Evolutionary conservation across 139 green algal species (phyloP).

Genomic region (Chara braunii): DNA sequence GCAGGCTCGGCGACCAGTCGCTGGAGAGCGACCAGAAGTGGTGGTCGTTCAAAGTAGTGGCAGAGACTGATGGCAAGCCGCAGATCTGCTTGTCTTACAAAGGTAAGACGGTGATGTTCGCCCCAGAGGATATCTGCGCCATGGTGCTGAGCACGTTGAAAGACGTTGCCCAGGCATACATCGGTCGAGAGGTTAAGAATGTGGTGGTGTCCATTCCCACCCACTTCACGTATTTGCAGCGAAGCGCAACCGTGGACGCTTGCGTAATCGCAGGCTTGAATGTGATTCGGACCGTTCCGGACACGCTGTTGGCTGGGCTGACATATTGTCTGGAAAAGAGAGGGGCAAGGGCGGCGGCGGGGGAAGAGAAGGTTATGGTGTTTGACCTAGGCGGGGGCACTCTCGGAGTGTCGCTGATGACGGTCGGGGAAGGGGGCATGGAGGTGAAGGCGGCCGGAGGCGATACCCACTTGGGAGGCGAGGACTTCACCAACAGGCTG

Average conservation of each 20-base stretch:
- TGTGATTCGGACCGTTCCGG: no score
- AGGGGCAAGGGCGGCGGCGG: no score
- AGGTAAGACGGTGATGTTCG: slow-evolving; percentile 23
- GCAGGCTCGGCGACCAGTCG: slow-evolving; percentile 16
- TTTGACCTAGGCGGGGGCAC: no score
- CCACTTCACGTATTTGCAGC: slow-evolving; percentile 41
- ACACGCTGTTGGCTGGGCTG: no score
- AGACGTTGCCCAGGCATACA: slow-evolving; percentile 64
- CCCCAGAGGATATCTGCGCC: slow-evolving; percentile 49
- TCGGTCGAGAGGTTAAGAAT: slow-evolving; percentile 53
- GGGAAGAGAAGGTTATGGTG: slow-evolving; percentile 36
- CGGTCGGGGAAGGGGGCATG: slow-evolving; percentile 60
- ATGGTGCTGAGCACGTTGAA: slow-evolving; percentile 66
- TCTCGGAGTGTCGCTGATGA: slow-evolving; percentile 37
- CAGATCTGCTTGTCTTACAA: no score
- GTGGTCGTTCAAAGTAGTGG: slow-evolving; percentile 21
- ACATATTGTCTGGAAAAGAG: no score
- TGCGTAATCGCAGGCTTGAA: no score
- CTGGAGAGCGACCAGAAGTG: slow-evolving; percentile 21
- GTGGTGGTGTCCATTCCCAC: slow-evolving; percentile 42
- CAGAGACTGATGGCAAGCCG: slow-evolving; percentile 42
- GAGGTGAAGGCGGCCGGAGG: no score
- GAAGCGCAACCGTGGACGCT: no score
- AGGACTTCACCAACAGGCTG: no score
- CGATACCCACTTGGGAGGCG: no score